Evolutionary conservation across 2,329 filamentous ascomycete species (phyloP), one percentile per base, ranked within the genome.

Genomic region (Sporothrix schenckii): DNA sequence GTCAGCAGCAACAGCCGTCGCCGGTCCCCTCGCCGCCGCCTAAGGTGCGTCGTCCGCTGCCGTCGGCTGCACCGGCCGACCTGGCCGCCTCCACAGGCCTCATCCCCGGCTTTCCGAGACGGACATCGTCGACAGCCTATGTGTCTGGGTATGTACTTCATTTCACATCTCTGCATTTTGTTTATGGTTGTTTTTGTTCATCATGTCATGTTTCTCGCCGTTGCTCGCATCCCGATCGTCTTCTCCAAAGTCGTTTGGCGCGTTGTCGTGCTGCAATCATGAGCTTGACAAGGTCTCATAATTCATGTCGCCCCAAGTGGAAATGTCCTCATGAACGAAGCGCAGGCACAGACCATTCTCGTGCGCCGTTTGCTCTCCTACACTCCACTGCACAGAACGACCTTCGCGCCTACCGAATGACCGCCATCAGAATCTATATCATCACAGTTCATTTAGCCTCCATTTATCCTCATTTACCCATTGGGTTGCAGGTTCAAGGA

Each of bases 31-130:
- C 66, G 11, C 66, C 66, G 24, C 54, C 66, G 39, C 41, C 66
- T 4, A 60, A 41, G 27, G 27, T 47, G 34, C 66, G 66, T 4
- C 66, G 66, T 7, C 66, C 66, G 19, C n/a, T 68, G 24, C 66
- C 66, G 16, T 60, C 66, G 10, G 54, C 53, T 44, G 66, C 66
- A 11, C 66, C 66, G n/a, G 52, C 50, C 44, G 66, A 60, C 19
- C 53, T 34, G 13, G 68, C 49, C 19, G 34, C 27, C 1, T 27
- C 41, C 11, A 34, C 60, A 5, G 21, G 50, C 50, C 50, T 47
- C 49, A 16, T 47, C 14, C n/a, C 34, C 27, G 13, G 60, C 41
- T 11, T 16, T 16, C 24, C 65, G 11, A 66, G 56, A 63, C 41
- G 53, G n/a, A n/a, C 27, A 52, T 50, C 66, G 39, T 24, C 66